A percentile compares a stretch with the other conserved stretches of the same genome.
Evolutionary conservation across 140 eudicot species (phyloP).

Genomic region (Cichorium intybus): DNA sequence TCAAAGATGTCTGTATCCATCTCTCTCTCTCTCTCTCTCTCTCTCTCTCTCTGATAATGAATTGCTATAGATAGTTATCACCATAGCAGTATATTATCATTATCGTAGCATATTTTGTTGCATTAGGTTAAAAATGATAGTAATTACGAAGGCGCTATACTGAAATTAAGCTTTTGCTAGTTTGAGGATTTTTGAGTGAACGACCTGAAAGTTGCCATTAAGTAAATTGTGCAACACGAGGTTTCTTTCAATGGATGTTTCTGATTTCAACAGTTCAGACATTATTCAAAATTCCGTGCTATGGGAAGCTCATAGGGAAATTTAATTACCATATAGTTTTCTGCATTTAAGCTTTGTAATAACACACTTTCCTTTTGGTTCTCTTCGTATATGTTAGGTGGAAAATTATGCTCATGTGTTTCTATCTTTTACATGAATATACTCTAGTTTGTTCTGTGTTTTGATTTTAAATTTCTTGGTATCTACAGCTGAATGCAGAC

Average conservation of each 20-base stretch:
- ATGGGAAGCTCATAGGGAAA: not conserved
- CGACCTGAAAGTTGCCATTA: not conserved
- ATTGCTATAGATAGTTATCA: not conserved
- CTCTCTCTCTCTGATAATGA: not conserved
- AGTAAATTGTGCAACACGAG: not conserved
- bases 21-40: not conserved
- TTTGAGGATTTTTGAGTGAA: slow-evolving; percentile 7
- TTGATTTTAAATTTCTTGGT: not conserved
- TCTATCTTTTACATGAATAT: not conserved
- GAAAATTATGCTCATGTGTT: not conserved
- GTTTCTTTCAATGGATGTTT: slow-evolving; percentile 1
- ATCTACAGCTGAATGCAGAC: slow-evolving; percentile 70
- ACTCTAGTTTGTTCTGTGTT: not conserved
- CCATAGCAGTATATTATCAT: not conserved
- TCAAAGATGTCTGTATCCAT: slow-evolving; percentile 55
- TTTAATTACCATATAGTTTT: not conserved
- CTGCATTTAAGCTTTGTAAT: not conserved
- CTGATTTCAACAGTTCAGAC: not conserved
- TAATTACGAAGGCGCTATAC: not conserved
- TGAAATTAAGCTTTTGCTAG: slow-evolving; percentile 23
- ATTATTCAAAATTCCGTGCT: not conserved
- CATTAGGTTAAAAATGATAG: not conserved
- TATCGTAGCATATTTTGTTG: not conserved
- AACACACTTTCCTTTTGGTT: too few relatives aligned
- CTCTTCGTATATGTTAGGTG: too few relatives aligned